Conservation (phyloP, 1,284 basidiomycete genomes). For the Trichosporon ovoides region DNA sequence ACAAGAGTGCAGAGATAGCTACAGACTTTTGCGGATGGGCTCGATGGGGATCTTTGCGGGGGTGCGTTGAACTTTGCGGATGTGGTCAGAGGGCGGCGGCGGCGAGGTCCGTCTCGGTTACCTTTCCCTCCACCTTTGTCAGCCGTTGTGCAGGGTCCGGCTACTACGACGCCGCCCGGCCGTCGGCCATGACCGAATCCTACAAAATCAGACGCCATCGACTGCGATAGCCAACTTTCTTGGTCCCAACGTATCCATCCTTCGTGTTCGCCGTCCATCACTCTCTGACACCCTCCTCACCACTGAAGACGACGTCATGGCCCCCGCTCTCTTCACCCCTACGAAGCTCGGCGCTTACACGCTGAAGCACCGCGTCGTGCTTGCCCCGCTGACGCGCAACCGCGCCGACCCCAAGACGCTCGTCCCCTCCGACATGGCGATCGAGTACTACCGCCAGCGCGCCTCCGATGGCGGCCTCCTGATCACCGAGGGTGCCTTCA, state of each 20-base stretch:
- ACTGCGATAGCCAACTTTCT: background rate
- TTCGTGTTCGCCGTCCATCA: too few species aligned
- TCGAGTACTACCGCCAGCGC: slow-evolving; percentile 46
- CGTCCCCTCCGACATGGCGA: slow-evolving; percentile 29
- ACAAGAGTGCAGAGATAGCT: too few species aligned
- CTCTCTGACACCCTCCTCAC: too few species aligned
- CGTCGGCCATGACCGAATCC: background rate
- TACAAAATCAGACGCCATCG: background rate
- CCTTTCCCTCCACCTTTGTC: too few species aligned
- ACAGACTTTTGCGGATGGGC: background rate
- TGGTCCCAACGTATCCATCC: background rate
- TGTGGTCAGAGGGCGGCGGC: background rate
- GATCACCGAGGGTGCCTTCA: slow-evolving; percentile 41
- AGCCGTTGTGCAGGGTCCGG: background rate
- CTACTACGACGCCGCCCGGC: background rate
- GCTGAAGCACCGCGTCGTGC: slow-evolving; percentile 42
- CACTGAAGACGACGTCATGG: background rate
- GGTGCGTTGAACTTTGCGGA: background rate
- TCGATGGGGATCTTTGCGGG: too few species aligned
- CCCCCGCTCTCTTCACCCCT: slow-evolving; percentile 26
- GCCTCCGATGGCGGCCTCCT: slow-evolving; percentile 40
- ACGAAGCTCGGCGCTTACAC: slow-evolving; percentile 25
- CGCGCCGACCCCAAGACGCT: slow-evolving; percentile 25
- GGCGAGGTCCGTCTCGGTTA: background rate
- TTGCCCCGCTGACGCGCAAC: slow-evolving; percentile 45